Evolutionary conservation across 106 monocot species (phyloP).

Genomic region (Allium fistulosum): DNA sequence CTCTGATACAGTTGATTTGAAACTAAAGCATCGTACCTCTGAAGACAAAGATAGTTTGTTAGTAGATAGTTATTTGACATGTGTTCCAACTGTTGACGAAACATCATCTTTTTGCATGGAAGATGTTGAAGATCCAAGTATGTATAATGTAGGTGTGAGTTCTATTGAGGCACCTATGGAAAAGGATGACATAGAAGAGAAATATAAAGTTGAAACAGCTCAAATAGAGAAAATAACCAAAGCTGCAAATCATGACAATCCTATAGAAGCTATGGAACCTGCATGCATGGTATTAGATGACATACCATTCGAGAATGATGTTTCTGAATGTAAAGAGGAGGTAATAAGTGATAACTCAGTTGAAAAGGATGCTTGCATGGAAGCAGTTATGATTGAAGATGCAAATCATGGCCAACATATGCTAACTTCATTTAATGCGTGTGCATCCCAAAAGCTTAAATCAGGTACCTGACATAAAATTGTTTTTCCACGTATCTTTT

Average conservation of each 20-base stretch:
- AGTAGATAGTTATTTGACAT: neutral
- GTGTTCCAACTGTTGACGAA: conserved; percentile 3
- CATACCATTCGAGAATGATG: conserved; percentile 2
- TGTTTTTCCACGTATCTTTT: neutral
- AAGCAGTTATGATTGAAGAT: neutral
- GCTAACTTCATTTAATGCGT: conserved; percentile 1
- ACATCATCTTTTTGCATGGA: neutral
- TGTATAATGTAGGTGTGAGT: conserved; percentile 3
- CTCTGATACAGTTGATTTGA: neutral
- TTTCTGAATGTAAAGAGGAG: conserved; percentile 2
- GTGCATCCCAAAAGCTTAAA: conserved; percentile 6
- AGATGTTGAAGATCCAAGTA: conserved; percentile 7
- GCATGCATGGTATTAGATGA: conserved; percentile 2
- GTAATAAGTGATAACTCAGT: neutral
- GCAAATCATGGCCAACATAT: neutral
- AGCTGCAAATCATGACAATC: neutral
- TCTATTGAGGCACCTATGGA: neutral
- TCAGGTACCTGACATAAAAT: conserved; percentile 5
- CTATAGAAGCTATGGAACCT: conserved; percentile 3
- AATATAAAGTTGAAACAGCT: conserved; percentile 1
- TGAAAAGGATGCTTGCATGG: conserved; percentile 4
- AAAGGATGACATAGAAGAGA: conserved; percentile 5
- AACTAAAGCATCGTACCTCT: neutral
- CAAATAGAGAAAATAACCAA: conserved; percentile 3
- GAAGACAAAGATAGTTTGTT: neutral